A percentile compares a stretch with the other conserved stretches of the same genome.
phyloP scores from a whole-genome alignment of 768 basidiomycete genomes.

The Leucosporidium scottii region DNA sequence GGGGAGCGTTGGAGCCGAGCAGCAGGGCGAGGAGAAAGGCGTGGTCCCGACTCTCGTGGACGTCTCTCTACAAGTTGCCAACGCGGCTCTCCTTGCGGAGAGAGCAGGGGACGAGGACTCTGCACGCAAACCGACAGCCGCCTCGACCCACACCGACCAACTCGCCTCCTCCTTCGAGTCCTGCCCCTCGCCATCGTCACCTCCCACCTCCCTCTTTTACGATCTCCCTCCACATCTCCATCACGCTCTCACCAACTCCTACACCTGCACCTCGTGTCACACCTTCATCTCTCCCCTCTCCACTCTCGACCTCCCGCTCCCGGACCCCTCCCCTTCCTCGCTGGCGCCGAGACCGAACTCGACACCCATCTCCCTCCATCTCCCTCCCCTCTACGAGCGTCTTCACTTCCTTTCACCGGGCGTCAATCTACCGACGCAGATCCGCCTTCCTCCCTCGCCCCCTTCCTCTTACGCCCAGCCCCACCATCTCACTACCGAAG shows the following conservation, averaged over 20 bases:
- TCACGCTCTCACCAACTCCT: background rate
- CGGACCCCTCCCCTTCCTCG: too few relatives aligned
- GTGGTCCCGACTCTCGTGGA: too few relatives aligned
- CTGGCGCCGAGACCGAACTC: too few relatives aligned
- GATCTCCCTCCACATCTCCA: slow-evolving; percentile 4
- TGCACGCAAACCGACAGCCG: too few relatives aligned
- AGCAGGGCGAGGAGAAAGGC: too few relatives aligned
- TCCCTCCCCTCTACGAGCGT: background rate
- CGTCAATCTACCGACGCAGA: background rate
- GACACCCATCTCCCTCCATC: slow-evolving; percentile 2
- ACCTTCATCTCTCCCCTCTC: background rate
- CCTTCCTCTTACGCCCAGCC: background rate
- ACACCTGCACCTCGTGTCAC: slow-evolving; percentile 14
- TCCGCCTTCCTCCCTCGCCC: background rate
- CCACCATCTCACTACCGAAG: background rate
- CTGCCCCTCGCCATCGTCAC: fast-evolving
- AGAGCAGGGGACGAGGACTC: too few relatives aligned
- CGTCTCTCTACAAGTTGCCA: too few relatives aligned
- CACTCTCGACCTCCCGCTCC: background rate
- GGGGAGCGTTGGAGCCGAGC: too few relatives aligned
- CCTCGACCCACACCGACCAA: too few relatives aligned
- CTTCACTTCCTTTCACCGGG: background rate
- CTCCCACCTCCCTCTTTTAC: background rate
- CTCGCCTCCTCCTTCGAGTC: too few relatives aligned
- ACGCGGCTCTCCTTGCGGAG: too few relatives aligned